phyloP scores from a whole-genome alignment of 495 filamentous ascomycete genomes.

The Trichocladium uniseriatum region DNA sequence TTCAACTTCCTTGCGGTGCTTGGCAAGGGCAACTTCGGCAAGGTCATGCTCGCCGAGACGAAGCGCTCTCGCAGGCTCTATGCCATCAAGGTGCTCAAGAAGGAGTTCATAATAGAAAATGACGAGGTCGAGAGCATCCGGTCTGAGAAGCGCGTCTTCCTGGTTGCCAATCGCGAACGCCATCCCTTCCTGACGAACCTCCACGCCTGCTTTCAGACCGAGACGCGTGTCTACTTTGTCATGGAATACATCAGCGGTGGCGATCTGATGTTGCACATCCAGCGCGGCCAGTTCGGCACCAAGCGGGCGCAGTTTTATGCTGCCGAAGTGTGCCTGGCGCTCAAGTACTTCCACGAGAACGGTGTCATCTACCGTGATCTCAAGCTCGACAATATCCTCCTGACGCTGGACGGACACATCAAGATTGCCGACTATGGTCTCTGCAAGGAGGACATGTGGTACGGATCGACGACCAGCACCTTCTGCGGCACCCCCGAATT shows the following conservation, averaged over 20 bases:
- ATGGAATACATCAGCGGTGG: slow-evolving; percentile 99
- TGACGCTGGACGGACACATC: slow-evolving; percentile 95
- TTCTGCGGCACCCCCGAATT: slow-evolving; percentile 99
- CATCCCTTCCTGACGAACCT: slow-evolving; percentile 94
- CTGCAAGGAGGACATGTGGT: slow-evolving; percentile 99
- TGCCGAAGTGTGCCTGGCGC: slow-evolving; percentile 88
- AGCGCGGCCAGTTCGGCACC: slow-evolving; percentile 88
- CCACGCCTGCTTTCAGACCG: slow-evolving; percentile 98
- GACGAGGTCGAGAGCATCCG: slow-evolving; percentile 99
- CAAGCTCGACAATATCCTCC: slow-evolving; percentile 96
- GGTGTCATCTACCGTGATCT: slow-evolving; percentile 99
- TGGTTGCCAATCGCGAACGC: slow-evolving; percentile 95
- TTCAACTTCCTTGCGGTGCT: slow-evolving; percentile 99
- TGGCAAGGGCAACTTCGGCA: slow-evolving; percentile 98
- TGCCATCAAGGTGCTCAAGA: slow-evolving; percentile 98
- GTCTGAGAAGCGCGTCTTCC: slow-evolving; percentile 94
- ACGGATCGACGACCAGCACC: slow-evolving; percentile 89
- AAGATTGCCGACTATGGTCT: slow-evolving; percentile 98
- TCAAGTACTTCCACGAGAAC: slow-evolving; percentile 99
- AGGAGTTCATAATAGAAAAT: slow-evolving; percentile 99
- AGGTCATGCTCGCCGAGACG: slow-evolving; percentile 98
- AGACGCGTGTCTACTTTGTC: slow-evolving; percentile 97
- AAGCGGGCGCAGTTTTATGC: slow-evolving; percentile 99
- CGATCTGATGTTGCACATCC: slow-evolving; percentile 98
- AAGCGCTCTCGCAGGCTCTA: slow-evolving; percentile 87